Evolutionary conservation across 169 alveolate genomes (phyloP).

Genomic region (Eimeria acervulina): DNA sequence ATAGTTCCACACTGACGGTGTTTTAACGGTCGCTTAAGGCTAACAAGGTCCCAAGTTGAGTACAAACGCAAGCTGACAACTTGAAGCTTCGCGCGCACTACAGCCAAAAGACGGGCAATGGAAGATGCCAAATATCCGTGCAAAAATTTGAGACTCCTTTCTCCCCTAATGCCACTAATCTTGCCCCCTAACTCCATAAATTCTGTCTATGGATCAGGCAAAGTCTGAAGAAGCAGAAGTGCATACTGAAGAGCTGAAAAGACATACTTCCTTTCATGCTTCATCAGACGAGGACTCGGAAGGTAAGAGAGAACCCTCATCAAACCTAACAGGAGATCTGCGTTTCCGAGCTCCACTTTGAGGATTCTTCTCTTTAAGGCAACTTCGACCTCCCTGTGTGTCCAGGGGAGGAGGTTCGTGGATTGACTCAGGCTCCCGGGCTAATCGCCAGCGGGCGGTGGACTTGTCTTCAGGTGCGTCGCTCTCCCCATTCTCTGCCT

Average conservation of each 20-base stretch:
- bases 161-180: not conserved
- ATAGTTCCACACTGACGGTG: not conserved
- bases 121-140: not conserved
- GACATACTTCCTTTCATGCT: not conserved
- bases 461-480: constrained; percentile 42
- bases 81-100: not conserved
- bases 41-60: not conserved
- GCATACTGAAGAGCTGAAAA: not conserved
- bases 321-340: constrained; percentile 78
- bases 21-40: not conserved
- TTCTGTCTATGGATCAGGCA: not conserved
- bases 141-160: not conserved
- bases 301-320: constrained; percentile 79
- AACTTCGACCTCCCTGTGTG: constrained; percentile 49
- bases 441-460: constrained; percentile 80
- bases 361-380: constrained; percentile 22
- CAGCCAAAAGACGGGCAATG: not conserved
- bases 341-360: constrained; percentile 33
- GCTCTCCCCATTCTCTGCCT: constrained; percentile 65
- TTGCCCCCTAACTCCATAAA: not conserved
- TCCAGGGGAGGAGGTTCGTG: constrained; percentile 79
- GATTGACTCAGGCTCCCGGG: constrained; percentile 73
- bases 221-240: not conserved
- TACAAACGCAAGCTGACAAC: not conserved
- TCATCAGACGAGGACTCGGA: constrained; percentile 80